Evolutionary conservation across 208 protist species (phyloP).

Genomic region (Phytomonas sp.): DNA sequence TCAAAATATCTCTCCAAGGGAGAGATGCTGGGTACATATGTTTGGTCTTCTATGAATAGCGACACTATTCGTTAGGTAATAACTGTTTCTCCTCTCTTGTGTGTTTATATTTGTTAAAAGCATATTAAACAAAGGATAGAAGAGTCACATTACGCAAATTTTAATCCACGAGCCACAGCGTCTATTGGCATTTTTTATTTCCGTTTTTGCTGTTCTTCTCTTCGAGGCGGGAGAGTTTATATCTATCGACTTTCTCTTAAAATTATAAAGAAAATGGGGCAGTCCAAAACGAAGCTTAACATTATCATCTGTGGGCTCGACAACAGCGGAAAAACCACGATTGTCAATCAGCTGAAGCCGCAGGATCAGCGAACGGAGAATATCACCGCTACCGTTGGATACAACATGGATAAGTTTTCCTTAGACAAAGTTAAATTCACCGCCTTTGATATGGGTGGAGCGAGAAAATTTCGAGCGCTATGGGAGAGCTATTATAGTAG

Average conservation of each 20-base stretch:
- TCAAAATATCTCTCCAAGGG: too few relatives aligned
- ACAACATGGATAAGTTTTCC: constrained; percentile 86
- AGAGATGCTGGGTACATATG: too few relatives aligned
- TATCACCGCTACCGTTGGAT: constrained; percentile 97
- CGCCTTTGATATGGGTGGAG: constrained; percentile 98
- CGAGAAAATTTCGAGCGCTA: constrained; percentile 95
- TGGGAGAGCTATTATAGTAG: constrained; percentile 97
- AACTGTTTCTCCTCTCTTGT: not conserved
- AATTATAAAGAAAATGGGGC: constrained; percentile 37
- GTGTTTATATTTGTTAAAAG: not conserved
- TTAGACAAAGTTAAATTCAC: constrained; percentile 94
- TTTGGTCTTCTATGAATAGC: not conserved
- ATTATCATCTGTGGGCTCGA: constrained; percentile 84
- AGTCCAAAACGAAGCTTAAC: constrained; percentile 75
- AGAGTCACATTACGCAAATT: too few relatives aligned
- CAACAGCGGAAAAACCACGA: constrained; percentile 95
- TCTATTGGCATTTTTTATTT: not conserved
- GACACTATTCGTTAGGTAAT: not conserved
- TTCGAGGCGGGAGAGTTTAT: too few relatives aligned
- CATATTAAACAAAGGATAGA: too few relatives aligned
- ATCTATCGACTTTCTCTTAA: not conserved
- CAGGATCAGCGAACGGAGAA: constrained; percentile 82
- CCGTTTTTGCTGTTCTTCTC: not conserved
- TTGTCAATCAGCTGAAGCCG: constrained; percentile 97
- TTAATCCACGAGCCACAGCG: too few relatives aligned